Evolutionary conservation across 305 asterid species (phyloP).

Genomic region (Stenogyne calaminthoides): DNA sequence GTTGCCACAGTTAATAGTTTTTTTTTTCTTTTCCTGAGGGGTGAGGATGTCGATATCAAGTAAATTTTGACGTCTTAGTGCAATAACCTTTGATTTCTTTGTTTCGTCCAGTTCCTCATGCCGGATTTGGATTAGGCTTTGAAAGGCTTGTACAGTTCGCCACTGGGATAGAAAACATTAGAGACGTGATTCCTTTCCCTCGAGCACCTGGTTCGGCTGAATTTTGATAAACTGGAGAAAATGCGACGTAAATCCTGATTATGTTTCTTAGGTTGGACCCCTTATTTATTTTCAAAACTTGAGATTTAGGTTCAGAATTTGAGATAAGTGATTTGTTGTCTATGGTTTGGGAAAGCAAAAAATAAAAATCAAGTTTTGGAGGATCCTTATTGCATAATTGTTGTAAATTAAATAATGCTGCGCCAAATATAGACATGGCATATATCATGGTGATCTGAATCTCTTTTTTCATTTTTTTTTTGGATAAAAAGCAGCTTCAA

Average conservation of each 20-base stretch:
- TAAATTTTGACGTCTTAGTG: not conserved
- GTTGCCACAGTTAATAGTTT: not conserved
- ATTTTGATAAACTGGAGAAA: slow-evolving; percentile 42
- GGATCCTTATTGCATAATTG: not conserved
- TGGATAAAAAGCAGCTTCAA: not conserved
- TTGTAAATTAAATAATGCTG: slow-evolving; percentile 2
- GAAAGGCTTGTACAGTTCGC: slow-evolving; percentile 98
- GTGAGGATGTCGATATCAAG: not conserved
- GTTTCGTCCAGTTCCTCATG: slow-evolving; percentile 78
- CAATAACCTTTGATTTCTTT: not conserved
- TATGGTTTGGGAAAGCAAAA: not conserved
- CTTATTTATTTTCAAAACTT: not conserved
- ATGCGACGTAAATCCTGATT: slow-evolving; percentile 7
- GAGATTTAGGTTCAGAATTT: not conserved
- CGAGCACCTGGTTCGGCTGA: slow-evolving; percentile 97
- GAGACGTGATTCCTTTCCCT: slow-evolving; percentile 96
- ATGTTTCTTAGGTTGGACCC: not conserved
- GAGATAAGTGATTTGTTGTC: not conserved
- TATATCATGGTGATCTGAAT: no score
- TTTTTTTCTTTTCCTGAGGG: not conserved
- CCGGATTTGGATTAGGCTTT: slow-evolving; percentile 97
- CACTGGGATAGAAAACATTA: slow-evolving; percentile 87
- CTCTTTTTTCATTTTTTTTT: not conserved
- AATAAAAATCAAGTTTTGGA: not conserved
- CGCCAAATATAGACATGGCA: not conserved